phyloP scores from a whole-genome alignment of 345 rosid genomes.

The Moricandia arvensis region DNA sequence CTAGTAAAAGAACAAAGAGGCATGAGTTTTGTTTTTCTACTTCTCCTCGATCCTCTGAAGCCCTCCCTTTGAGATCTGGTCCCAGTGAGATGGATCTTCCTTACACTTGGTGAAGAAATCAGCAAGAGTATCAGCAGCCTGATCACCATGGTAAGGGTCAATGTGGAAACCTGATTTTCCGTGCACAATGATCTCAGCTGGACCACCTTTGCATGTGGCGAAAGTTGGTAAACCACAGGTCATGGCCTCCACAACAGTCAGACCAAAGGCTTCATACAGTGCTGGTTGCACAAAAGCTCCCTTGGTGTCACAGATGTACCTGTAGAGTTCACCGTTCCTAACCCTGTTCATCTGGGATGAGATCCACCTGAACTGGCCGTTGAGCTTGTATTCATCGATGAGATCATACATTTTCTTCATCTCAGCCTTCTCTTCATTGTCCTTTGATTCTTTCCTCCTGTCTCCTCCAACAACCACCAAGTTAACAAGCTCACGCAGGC shows the following conservation, averaged over 20 bases:
- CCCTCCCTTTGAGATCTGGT: constrained; percentile 64
- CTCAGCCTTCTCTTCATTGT: constrained; percentile 81
- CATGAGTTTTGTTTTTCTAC: constrained; percentile 29
- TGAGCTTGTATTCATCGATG: constrained; percentile 64
- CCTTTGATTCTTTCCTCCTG: constrained; percentile 80
- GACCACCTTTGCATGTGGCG: constrained; percentile 82
- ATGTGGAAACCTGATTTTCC: constrained; percentile 86
- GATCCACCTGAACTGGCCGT: constrained; percentile 86
- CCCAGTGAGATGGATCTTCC: constrained; percentile 67
- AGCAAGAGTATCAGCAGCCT: constrained; percentile 65
- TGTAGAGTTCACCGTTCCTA: constrained; percentile 82
- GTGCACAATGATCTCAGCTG: constrained; percentile 84
- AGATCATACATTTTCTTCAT: constrained; percentile 77
- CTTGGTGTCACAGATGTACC: constrained; percentile 71
- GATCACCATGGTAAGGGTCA: constrained; percentile 80
- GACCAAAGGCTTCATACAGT: constrained; percentile 76
- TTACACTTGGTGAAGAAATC: constrained; percentile 68
- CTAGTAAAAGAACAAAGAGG: neutral
- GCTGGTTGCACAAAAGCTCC: constrained; percentile 97
- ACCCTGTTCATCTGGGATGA: constrained; percentile 91
- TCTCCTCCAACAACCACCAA: constrained; percentile 95
- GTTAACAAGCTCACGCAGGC: constrained; percentile 65
- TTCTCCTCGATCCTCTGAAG: constrained; percentile 78
- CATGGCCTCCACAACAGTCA: constrained; percentile 93
- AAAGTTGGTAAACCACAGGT: constrained; percentile 85